A percentile compares a stretch with the other conserved stretches of the same genome.
Conservation (phyloP, 805 yeast species). For the Ogataea minuta region DNA sequence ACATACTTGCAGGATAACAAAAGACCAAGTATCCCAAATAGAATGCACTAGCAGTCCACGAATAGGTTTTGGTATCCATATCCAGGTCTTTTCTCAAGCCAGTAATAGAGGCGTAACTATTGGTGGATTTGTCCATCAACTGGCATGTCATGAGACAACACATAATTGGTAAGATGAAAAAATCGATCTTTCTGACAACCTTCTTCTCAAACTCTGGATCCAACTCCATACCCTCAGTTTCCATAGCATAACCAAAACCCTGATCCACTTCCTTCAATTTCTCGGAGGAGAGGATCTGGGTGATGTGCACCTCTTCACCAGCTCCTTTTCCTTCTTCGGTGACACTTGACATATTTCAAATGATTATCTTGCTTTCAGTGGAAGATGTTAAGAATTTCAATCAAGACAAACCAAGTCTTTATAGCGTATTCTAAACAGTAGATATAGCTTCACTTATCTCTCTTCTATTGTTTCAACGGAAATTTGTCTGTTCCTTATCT, state of each 20-base stretch:
- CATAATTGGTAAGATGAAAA: conserved; percentile 37
- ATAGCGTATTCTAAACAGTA: too few species aligned
- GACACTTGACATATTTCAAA: too few species aligned
- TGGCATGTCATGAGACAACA: conserved; percentile 36
- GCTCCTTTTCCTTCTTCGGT: not conserved
- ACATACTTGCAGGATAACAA: conserved; percentile 42
- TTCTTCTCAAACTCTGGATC: conserved; percentile 32
- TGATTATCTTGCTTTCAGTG: not conserved
- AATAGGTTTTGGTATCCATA: conserved; percentile 37
- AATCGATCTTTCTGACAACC: conserved; percentile 39
- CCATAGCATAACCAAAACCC: conserved; percentile 37
- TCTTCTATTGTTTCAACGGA: too few species aligned
- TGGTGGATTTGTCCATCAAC: conserved; percentile 41
- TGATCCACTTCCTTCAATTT: conserved; percentile 36
- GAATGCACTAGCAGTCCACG: conserved; percentile 46
- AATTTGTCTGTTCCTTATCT: too few species aligned
- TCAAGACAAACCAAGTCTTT: not conserved
- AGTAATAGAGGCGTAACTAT: conserved; percentile 38
- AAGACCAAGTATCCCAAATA: conserved; percentile 47
- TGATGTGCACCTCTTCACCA: conserved; percentile 1
- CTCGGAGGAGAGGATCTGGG: conserved; percentile 10
- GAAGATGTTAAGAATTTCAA: not conserved
- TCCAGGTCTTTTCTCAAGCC: conserved; percentile 36
- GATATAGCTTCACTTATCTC: too few species aligned
- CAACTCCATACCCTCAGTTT: conserved; percentile 15